Percentiles rank a stretch among this genome's conserved stretches.
Evolutionary conservation across 1,139 yeast genomes (phyloP).

Genomic region (Suhomyces anneliseae): DNA sequence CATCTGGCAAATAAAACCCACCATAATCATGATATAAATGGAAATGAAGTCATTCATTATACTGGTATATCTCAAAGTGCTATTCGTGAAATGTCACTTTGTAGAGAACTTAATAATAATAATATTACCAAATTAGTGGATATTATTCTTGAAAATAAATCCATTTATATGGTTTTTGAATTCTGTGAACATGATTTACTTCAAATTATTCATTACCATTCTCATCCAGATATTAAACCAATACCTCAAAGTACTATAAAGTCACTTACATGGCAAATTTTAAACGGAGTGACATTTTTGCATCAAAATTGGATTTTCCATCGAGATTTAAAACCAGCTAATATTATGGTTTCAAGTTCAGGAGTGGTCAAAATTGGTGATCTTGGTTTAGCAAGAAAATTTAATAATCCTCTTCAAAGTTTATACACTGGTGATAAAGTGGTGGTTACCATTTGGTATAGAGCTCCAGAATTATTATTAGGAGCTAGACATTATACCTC

Average conservation of each 20-base stretch:
- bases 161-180: constrained; percentile 93
- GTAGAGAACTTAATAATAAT: constrained; percentile 79
- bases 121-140: constrained; percentile 81
- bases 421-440: constrained; percentile 94
- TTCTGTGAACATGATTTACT: constrained; percentile 93
- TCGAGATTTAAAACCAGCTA: constrained; percentile 95
- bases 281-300: constrained; percentile 85
- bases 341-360: constrained; percentile 87
- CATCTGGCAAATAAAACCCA: constrained; percentile 46
- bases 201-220: constrained; percentile 90
- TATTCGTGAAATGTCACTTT: constrained; percentile 91
- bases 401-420: constrained; percentile 85
- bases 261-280: constrained; percentile 86
- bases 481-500: constrained; percentile 96
- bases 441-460: constrained; percentile 96
- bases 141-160: constrained; percentile 84
- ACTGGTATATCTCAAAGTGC: constrained; percentile 98
- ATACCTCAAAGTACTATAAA: constrained; percentile 78
- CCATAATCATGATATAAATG: constrained; percentile 48
- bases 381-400: constrained; percentile 88
- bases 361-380: constrained; percentile 96
- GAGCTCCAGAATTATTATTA: constrained; percentile 89
- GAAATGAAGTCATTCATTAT: constrained; percentile 79
- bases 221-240: constrained; percentile 80
- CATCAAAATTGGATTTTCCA: constrained; percentile 97